Base-by-base conservation (phyloP, 805 yeast species). In the Yamadazyma akitaensis region DNA sequence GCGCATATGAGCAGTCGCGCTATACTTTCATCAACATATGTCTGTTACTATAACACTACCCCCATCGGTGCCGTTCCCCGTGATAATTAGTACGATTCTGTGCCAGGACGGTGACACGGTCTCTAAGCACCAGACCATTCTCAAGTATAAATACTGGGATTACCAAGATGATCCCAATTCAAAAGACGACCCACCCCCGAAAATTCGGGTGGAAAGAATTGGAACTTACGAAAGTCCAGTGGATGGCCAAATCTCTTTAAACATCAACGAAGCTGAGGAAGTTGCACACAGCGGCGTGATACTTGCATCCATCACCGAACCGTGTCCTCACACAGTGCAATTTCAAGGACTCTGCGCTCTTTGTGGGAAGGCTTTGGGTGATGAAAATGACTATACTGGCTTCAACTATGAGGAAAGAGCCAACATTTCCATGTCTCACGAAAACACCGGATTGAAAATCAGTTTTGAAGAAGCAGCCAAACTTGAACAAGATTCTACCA, bases 291-390 rank as follows among this genome's bases (percentile, higher is more conserved):
- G 61, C 21, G 69, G 68, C 2, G 57, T 61, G 7, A 69, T 69
- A 2, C 68, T 92, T 12, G 74, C 82, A 25, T 68, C 72, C 35
- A 73, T 92, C 13, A 65, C 70, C 37, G 97, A 95, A 60, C 89
- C 95, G 0, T 94, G 99, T 59, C 76, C 88, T 11, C 99, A 94
- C 65, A 80, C 92, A 1, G 90, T 94, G 24, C 97, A 94, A 55
- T 94, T 85, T 60, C 96, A 96, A 12, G 98, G 98, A 0, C 73
- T 92, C 37, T 92, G 99, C 69, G 97, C 97, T 0, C 65, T 88
- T 17, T 92, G 99, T 63, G 98, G 98, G 5, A 81, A 80, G 48
- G 79, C 87, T 7, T 77, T 94, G 9, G 85, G 78, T 43, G 76
- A 72, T 50, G 84, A 80, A 42, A 73, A 75, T 45, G 97, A 91